phyloP scores from a whole-genome alignment of 2,329 filamentous ascomycete genomes.

The Domatiomyces catenatus region DNA sequence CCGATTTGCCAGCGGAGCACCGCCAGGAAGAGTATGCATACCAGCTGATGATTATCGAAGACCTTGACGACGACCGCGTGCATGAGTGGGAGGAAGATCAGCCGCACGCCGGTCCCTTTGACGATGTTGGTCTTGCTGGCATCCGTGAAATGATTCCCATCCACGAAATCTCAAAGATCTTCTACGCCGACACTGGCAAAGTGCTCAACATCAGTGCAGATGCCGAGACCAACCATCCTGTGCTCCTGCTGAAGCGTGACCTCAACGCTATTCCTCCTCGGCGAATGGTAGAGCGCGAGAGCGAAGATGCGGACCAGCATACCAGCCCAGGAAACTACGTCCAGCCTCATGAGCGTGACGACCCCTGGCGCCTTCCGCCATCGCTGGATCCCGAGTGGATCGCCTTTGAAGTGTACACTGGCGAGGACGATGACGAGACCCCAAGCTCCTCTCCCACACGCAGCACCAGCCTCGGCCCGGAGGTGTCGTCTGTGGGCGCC shows the following conservation, averaged over 20 bases:
- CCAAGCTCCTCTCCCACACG: slow-evolving; percentile 9
- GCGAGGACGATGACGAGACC: slow-evolving; percentile 24
- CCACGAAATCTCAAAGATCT: slow-evolving; percentile 72
- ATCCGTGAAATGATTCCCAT: slow-evolving; percentile 53
- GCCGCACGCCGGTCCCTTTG: slow-evolving; percentile 41
- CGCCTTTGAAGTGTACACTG: slow-evolving; percentile 67
- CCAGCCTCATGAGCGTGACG: slow-evolving; percentile 10
- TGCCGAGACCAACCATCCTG: slow-evolving; percentile 54
- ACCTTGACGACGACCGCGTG: slow-evolving; percentile 56
- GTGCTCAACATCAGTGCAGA: slow-evolving; percentile 68
- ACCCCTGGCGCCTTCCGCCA: slow-evolving; percentile 48
- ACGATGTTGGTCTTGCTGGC: slow-evolving; percentile 46
- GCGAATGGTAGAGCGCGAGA: slow-evolving; percentile 37
- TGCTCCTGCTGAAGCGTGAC: slow-evolving; percentile 61
- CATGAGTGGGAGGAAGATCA: slow-evolving; percentile 50
- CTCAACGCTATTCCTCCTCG: slow-evolving; percentile 46
- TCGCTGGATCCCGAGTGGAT: slow-evolving; percentile 83
- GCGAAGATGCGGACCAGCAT: slow-evolving; percentile 19
- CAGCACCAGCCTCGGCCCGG: slow-evolving; percentile 9
- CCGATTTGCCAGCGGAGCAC: slow-evolving; percentile 26
- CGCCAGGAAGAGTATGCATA: slow-evolving; percentile 56
- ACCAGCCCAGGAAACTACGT: not conserved
- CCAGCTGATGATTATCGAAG: slow-evolving; percentile 67
- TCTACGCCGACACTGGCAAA: slow-evolving; percentile 81
- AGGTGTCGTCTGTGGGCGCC: slow-evolving; percentile 27